Conservation (phyloP, 2,329 filamentous ascomycete genomes). For the Trichoderma polysporum region DNA sequence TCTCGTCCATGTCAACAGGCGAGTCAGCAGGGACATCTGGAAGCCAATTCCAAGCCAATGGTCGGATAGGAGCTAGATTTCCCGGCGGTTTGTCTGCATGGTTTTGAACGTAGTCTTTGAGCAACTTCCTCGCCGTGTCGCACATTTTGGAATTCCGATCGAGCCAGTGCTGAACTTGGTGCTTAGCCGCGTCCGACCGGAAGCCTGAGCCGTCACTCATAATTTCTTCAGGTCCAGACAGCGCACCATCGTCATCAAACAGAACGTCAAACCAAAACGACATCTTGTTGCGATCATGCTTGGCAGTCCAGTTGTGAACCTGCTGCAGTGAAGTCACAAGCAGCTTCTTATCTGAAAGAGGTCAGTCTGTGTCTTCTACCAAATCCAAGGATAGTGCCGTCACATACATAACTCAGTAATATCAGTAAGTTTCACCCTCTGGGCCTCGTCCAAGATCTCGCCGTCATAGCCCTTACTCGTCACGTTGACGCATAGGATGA, state of each 20-base stretch:
- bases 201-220: conserved; percentile 54
- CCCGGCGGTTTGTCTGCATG: conserved; percentile 51
- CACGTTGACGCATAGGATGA: conserved; percentile 65
- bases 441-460: conserved; percentile 59
- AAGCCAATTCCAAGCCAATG: conserved; percentile 57
- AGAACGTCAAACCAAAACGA: conserved; percentile 66
- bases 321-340: conserved; percentile 66
- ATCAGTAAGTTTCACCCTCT: conserved; percentile 58
- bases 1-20: conserved; percentile 36
- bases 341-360: conserved; percentile 59
- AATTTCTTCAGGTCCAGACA: conserved; percentile 51
- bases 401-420: conserved; percentile 63
- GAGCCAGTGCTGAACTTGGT: conserved; percentile 63
- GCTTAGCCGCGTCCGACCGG: conserved; percentile 56
- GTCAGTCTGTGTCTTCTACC: not conserved
- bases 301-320: conserved; percentile 68
- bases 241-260: conserved; percentile 56
- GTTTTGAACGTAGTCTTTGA: conserved; percentile 55
- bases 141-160: conserved; percentile 61
- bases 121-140: conserved; percentile 52
- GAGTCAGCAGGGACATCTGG: conserved; percentile 39
- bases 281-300: conserved; percentile 69
- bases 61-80: conserved; percentile 49
- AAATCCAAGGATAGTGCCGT: not conserved
- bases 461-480: conserved; percentile 67